Conservation (phyloP, 345 rosid species). For the Zanthoxylum bungeanum region DNA sequence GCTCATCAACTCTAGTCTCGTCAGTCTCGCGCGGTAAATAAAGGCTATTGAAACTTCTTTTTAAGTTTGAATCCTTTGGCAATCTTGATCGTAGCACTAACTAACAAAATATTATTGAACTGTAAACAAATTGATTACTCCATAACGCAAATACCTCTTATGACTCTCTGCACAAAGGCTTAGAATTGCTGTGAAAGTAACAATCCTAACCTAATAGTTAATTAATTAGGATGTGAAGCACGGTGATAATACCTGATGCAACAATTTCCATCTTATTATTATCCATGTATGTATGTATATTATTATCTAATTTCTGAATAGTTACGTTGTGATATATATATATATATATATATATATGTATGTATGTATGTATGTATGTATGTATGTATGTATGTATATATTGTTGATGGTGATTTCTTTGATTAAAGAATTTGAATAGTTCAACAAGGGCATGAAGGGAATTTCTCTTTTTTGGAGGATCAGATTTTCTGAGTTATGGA, state of each 20-base stretch:
- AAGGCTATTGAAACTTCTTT: background rate
- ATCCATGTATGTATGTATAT: no score
- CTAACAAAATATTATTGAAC: background rate
- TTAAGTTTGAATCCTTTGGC: background rate
- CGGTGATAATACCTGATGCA: background rate
- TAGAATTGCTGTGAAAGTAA: background rate
- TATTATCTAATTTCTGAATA: background rate
- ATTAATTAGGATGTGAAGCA: background rate
- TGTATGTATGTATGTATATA: no score
- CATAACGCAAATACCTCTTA: background rate
- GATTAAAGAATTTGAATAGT: no score
- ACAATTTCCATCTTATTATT: background rate
- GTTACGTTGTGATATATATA: no score
- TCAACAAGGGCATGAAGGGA: no score
- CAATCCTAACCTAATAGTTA: background rate
- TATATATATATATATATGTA: no score
- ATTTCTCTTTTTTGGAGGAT: no score
- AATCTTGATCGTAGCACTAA: background rate
- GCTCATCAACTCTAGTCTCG: background rate
- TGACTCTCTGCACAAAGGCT: background rate
- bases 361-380: no score
- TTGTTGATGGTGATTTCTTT: no score
- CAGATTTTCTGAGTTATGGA: no score
- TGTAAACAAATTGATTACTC: background rate
- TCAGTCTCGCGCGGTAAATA: background rate